These are phyloP conservation scores for Aureobasidium subglaciale DNA, from an alignment of 2,329 filamentous ascomycete genomes.

Conservation along the genomic window DNA sequence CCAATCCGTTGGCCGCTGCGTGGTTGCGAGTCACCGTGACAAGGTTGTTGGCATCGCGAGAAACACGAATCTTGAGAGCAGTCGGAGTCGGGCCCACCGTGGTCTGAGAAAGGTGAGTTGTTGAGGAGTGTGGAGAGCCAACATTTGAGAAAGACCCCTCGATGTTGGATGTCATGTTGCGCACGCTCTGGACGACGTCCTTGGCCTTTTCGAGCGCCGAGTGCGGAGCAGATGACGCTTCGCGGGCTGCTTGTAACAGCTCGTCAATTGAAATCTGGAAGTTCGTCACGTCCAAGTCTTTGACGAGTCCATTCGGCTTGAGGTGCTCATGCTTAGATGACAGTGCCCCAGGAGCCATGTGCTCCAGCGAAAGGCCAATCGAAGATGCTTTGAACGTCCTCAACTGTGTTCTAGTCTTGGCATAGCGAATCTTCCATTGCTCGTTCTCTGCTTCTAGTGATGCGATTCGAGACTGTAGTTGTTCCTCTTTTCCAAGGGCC, in stretches of 20 bases:
- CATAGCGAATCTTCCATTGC: constrained; percentile 86
- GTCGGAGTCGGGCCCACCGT: constrained; percentile 27
- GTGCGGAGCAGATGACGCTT: constrained; percentile 54
- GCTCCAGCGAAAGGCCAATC: constrained; percentile 58
- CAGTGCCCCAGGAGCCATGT: constrained; percentile 12
- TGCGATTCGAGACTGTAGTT: constrained; percentile 66
- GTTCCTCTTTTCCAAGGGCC: constrained; percentile 74
- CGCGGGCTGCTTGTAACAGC: constrained; percentile 68
- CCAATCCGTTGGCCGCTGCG: constrained; percentile 71
- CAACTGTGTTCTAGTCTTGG: constrained; percentile 79
- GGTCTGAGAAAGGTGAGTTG: constrained; percentile 23
- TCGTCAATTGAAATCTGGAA: constrained; percentile 95
- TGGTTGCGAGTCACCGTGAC: constrained; percentile 95
- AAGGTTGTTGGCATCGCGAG: constrained; percentile 89
- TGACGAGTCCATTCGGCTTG: constrained; percentile 57
- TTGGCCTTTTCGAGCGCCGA: constrained; percentile 82
- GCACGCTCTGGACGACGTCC: constrained; percentile 70
- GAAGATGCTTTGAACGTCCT: constrained; percentile 75
- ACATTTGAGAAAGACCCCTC: constrained; percentile 43
- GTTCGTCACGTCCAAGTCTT: constrained; percentile 86
- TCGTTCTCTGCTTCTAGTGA: constrained; percentile 75
- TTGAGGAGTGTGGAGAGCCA: constrained; percentile 13
- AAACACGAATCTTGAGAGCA: constrained; percentile 67
- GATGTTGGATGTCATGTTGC: constrained; percentile 77
- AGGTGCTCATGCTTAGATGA: constrained; percentile 44